Percentiles rank a stretch among this genome's conserved stretches.
These are phyloP conservation scores for Gillenia trifoliata DNA, from an alignment of 306 rosid species.

Conservation along the genomic window DNA sequence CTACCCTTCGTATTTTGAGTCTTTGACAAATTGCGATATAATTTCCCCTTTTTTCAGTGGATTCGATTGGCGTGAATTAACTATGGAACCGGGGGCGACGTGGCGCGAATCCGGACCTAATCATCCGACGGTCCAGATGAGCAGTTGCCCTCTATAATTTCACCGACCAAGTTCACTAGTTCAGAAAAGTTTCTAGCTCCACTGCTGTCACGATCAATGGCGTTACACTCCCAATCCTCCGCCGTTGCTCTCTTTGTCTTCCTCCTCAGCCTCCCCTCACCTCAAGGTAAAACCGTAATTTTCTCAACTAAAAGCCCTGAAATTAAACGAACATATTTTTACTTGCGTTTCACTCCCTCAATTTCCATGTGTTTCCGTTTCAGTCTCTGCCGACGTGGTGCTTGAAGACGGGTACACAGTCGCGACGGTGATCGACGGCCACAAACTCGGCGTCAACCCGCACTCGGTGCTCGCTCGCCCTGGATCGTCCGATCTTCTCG, in stretches of 20 bases:
- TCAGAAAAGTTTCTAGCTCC: neutral
- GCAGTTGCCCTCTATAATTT: too few relatives aligned
- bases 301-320: neutral
- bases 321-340: neutral
- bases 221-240: conserved; percentile 11
- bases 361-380: conserved; percentile 11
- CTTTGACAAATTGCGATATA: too few relatives aligned
- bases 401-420: conserved; percentile 64
- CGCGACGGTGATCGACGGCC: conserved; percentile 58
- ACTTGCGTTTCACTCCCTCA: neutral
- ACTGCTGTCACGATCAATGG: neutral
- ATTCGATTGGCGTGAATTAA: neutral
- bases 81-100: neutral
- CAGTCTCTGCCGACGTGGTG: conserved; percentile 26
- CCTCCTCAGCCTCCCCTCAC: conserved; percentile 21
- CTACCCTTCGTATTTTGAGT: too few relatives aligned
- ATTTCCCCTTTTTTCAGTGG: neutral
- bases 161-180: too few relatives aligned
- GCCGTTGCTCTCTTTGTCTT: conserved; percentile 11
- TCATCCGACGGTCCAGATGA: neutral
- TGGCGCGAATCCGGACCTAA: neutral
- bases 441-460: conserved; percentile 46
- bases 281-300: conserved; percentile 22
- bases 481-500: conserved; percentile 48
- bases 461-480: conserved; percentile 31